Evolutionary conservation across 2,329 filamentous ascomycete species (phyloP).

Genomic region (Cadophora sp.): DNA sequence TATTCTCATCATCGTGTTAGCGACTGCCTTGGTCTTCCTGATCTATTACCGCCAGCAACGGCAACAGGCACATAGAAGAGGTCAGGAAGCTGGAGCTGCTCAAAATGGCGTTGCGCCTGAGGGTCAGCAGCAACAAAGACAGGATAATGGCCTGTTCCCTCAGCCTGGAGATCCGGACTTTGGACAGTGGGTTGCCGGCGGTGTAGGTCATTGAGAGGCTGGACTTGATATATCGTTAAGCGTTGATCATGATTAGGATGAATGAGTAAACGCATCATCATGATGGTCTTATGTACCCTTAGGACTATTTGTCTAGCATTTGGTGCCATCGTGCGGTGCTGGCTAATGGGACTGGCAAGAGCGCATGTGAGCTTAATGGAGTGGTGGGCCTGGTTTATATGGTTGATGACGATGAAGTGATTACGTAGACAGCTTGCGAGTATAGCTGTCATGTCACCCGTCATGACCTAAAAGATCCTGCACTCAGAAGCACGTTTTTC

Average conservation of each 20-base stretch:
- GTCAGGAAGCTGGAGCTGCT: conserved; percentile 48
- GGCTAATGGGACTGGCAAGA: no score
- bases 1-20: conserved; percentile 80
- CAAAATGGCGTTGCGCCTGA: conserved; percentile 43
- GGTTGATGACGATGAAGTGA: no score
- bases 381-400: no score
- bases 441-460: no score
- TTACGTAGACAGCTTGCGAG: no score
- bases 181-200: conserved; percentile 67
- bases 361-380: no score
- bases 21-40: conserved; percentile 75
- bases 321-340: neutral
- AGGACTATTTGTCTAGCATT: neutral
- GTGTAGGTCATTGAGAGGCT: conserved; percentile 61
- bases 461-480: no score
- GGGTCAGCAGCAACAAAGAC: conserved; percentile 39
- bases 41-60: conserved; percentile 81
- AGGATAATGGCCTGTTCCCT: conserved; percentile 67
- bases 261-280: conserved; percentile 4
- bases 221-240: conserved; percentile 30
- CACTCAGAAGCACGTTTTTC: no score
- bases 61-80: conserved; percentile 60
- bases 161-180: conserved; percentile 71
- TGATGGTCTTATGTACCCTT: neutral
- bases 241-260: conserved; percentile 27